Conservation (phyloP, 805 yeast species). For the Teunomyces funiuensis region DNA sequence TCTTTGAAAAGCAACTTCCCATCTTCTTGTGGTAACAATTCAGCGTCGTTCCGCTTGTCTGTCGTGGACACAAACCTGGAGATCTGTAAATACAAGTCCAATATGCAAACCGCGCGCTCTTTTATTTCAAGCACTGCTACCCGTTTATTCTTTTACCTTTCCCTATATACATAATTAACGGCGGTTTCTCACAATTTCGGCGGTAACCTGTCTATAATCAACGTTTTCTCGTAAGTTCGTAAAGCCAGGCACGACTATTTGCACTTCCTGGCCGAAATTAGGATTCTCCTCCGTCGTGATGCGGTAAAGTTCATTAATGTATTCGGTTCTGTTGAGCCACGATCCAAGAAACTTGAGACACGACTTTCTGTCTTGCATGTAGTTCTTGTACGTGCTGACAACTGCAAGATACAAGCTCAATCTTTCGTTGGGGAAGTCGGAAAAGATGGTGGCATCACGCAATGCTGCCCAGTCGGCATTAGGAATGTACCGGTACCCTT, state of each 20-base stretch:
- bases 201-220: slow-evolving; percentile 23
- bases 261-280: slow-evolving; percentile 17
- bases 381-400: slow-evolving; percentile 44
- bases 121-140: background rate
- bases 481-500: slow-evolving; percentile 60
- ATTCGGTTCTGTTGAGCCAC: slow-evolving; percentile 31
- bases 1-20: slow-evolving; percentile 29
- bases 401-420: slow-evolving; percentile 54
- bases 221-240: slow-evolving; percentile 26
- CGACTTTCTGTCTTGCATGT: slow-evolving; percentile 37
- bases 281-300: slow-evolving; percentile 22
- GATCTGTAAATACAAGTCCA: background rate
- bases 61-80: background rate
- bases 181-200: slow-evolving; percentile 14
- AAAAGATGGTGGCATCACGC: slow-evolving; percentile 68
- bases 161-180: slow-evolving; percentile 2
- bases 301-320: slow-evolving; percentile 19
- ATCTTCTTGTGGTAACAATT: slow-evolving; percentile 9
- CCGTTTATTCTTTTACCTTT: background rate
- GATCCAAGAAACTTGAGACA: slow-evolving; percentile 28
- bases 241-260: slow-evolving; percentile 24
- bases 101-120: background rate
- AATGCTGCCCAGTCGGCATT: slow-evolving; percentile 84
- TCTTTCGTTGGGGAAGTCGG: slow-evolving; percentile 45
- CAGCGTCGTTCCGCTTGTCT: background rate